A percentile compares a stretch with the other conserved stretches of the same genome.
Evolutionary conservation across 805 yeast genomes (phyloP).

Genomic region (Candida peoriensis): DNA sequence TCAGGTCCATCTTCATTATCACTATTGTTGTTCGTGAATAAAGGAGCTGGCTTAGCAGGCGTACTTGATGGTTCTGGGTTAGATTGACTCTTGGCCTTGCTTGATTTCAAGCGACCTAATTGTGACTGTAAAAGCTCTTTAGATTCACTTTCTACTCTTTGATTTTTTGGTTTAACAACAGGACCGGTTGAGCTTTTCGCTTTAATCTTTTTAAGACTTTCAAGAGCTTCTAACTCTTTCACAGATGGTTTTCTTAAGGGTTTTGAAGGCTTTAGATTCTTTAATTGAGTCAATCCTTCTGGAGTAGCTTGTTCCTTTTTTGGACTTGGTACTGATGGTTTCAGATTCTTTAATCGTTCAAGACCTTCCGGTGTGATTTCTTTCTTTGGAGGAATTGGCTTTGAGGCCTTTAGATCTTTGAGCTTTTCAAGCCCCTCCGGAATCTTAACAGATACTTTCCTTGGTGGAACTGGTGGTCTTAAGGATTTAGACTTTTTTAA

Average conservation of each 20-base stretch:
- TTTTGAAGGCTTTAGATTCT: conserved; percentile 18
- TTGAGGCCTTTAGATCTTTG: conserved; percentile 17
- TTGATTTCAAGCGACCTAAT: conserved; percentile 16
- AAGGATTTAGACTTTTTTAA: conserved; percentile 2
- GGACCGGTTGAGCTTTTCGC: conserved; percentile 3
- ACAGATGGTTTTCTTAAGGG: conserved; percentile 19
- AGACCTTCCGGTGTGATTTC: conserved; percentile 20
- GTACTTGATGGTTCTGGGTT: neutral
- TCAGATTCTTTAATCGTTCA: conserved; percentile 7
- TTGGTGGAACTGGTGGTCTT: conserved; percentile 6
- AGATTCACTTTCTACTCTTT: conserved; percentile 20
- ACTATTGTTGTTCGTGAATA: too few relatives aligned
- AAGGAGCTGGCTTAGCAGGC: too few relatives aligned
- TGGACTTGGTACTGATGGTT: conserved; percentile 4
- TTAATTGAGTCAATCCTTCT: conserved; percentile 9
- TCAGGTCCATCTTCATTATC: too few relatives aligned
- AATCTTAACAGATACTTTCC: conserved; percentile 3
- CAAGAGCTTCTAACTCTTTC: conserved; percentile 20
- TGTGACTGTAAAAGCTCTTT: conserved; percentile 13
- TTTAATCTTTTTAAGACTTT: conserved; percentile 15
- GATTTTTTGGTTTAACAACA: conserved; percentile 13
- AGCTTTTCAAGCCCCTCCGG: conserved; percentile 11
- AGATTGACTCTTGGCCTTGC: neutral
- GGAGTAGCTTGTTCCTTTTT: neutral
- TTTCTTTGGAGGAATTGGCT: conserved; percentile 16